Conservation (phyloP, 1,284 basidiomycete genomes). For the Moesziomyces parantarcticus region DNA sequence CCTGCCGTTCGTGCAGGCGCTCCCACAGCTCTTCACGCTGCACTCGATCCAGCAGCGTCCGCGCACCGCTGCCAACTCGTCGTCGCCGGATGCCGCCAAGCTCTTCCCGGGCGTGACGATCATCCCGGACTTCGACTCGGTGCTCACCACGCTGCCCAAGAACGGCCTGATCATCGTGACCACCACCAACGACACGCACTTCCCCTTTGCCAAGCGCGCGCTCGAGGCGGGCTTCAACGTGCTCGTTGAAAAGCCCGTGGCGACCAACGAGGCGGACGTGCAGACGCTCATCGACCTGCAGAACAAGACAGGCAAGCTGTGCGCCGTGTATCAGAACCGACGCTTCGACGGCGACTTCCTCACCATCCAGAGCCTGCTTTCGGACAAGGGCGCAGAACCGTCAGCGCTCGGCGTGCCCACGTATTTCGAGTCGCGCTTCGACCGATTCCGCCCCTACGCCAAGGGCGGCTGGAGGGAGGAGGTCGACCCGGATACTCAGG, state of each 20-base stretch:
- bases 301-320: constrained; percentile 53
- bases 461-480: constrained; percentile 66
- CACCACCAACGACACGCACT: constrained; percentile 64
- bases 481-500: constrained; percentile 54
- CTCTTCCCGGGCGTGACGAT: constrained; percentile 53
- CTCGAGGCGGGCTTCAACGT: constrained; percentile 63
- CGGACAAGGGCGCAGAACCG: constrained; percentile 42
- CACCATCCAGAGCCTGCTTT: constrained; percentile 58
- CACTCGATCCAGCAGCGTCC: constrained; percentile 64
- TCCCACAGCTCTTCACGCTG: constrained; percentile 55
- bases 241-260: constrained; percentile 65
- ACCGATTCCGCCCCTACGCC: constrained; percentile 61
- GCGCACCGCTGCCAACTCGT: constrained; percentile 28
- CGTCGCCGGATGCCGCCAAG: constrained; percentile 40
- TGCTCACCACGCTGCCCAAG: constrained; percentile 57
- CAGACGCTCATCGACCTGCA: constrained; percentile 51
- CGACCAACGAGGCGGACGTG: constrained; percentile 47
- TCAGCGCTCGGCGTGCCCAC: constrained; percentile 60
- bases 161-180: constrained; percentile 63
- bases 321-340: constrained; percentile 64
- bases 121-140: constrained; percentile 52
- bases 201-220: constrained; percentile 59
- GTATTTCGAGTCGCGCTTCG: constrained; percentile 63
- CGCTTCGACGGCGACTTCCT: constrained; percentile 65
- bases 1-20: constrained; percentile 57